Evolutionary conservation across 768 basidiomycete species (phyloP).

Genomic region (Mycena belliarum): DNA sequence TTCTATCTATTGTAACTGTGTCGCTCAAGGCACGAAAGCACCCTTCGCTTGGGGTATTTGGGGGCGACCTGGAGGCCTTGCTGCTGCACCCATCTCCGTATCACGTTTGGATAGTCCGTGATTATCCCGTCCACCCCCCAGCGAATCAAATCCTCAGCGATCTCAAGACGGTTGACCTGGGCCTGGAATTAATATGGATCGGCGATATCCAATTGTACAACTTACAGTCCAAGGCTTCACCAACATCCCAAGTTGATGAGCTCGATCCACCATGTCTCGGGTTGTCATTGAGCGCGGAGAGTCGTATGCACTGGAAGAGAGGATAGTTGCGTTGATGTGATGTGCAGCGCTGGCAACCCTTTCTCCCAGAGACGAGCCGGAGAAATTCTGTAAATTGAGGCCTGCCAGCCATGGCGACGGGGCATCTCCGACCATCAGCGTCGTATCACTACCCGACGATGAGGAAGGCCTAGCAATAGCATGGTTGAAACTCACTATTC

Average conservation of each 20-base stretch:
- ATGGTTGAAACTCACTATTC: slow-evolving; percentile 49
- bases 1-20: slow-evolving; percentile 36
- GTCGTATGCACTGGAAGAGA: slow-evolving; percentile 64
- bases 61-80: slow-evolving; percentile 55
- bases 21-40: slow-evolving; percentile 61
- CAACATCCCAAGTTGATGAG: slow-evolving; percentile 60
- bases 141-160: slow-evolving; percentile 58
- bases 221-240: slow-evolving; percentile 79
- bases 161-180: slow-evolving; percentile 63
- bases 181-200: background rate
- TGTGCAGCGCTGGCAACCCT: slow-evolving; percentile 71
- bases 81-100: slow-evolving; percentile 59
- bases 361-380: slow-evolving; percentile 56
- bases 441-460: slow-evolving; percentile 36
- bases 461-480: background rate
- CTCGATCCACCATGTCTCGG: slow-evolving; percentile 63
- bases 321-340: slow-evolving; percentile 60
- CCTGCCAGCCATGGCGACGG: slow-evolving; percentile 73
- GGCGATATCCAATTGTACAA: slow-evolving; percentile 1
- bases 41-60: slow-evolving; percentile 56
- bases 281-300: slow-evolving; percentile 54
- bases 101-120: slow-evolving; percentile 66
- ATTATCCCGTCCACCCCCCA: slow-evolving; percentile 77
- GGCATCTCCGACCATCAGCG: slow-evolving; percentile 39
- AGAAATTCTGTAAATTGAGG: slow-evolving; percentile 60